Conservation (phyloP, 2,329 filamentous ascomycete genomes). For the Exophiala dermatitidis region DNA sequence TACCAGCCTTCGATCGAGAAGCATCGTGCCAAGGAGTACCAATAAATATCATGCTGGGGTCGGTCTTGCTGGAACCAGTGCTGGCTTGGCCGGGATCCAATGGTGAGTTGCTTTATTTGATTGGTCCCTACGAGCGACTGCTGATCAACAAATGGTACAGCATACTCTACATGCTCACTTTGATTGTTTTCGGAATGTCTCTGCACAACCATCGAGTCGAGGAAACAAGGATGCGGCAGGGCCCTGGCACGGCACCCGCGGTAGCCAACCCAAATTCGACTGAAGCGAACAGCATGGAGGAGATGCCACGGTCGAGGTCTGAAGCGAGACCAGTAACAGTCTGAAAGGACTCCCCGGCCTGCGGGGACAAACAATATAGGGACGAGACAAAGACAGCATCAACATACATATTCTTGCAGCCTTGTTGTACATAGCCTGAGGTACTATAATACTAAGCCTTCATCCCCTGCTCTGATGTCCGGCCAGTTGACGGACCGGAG, state of each 20-base stretch:
- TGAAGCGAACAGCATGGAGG: background rate
- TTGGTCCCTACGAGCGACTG: background rate
- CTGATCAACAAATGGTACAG: conserved; percentile 5
- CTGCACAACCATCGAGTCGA: conserved; percentile 15
- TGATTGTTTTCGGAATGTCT: conserved; percentile 18
- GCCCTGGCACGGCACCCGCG: background rate
- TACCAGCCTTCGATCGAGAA: conserved; percentile 6
- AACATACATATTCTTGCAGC: too few relatives aligned
- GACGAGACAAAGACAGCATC: too few relatives aligned
- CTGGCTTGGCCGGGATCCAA: conserved; percentile 19
- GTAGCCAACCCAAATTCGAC: background rate
- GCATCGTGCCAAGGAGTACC: conserved; percentile 4
- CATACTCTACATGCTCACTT: conserved; percentile 19
- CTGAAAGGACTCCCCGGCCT: background rate
- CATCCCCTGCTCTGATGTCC: background rate
- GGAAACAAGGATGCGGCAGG: background rate
- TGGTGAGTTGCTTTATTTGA: conserved; percentile 16
- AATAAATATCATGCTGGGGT: conserved; percentile 16
- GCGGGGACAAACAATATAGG: too few relatives aligned
- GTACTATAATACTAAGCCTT: background rate
- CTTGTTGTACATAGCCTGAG: background rate
- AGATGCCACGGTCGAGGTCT: background rate
- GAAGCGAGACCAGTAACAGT: background rate
- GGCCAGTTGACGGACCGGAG: background rate
- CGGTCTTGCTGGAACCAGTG: conserved; percentile 21